Evolutionary conservation across 164 flowering plant species (phyloP), one percentile per base, ranked within the genome.

Genomic region (Taxillus chinensis): DNA sequence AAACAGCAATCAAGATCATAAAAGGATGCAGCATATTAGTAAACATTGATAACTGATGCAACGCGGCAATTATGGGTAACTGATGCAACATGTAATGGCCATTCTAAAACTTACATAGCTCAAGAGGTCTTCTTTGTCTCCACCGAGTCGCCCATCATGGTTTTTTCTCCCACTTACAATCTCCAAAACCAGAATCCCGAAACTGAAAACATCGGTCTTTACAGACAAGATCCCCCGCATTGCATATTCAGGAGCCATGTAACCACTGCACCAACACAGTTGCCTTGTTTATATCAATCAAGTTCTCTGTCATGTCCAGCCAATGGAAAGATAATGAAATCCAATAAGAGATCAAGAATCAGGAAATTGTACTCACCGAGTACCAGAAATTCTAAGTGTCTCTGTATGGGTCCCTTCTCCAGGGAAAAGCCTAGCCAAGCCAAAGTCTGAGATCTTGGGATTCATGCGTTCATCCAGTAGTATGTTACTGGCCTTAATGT

Each of bases 241-340:
- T 55, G 95, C 95, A 69, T 88, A 88, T 72, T 87, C 95, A 42
- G 95, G 97, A 54, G 95, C 88, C 86, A 90, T 87, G 65, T 90
- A 90, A 45, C 95, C 95, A 75, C 95, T 87, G 77, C 70, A 72
- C 16, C 17, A 72, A 41, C 52, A 60, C 56, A 62, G 48, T 3
- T 54, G 16, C 37, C 39, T 54, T 54, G 57, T 12, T 54, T 12
- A 27, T 27, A 7, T 54, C 57, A 5, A 54, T 37, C 10, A 27
- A 27, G 27, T 27, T 27, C 27, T 27, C 7, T 48, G 7, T 43
- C 46, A 43, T 43, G 1, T 27, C 27, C 27, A 27, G 27, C 27
- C 27, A 27, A 27, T 27, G 27, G 27, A 2, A 17, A n/a, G 17
- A 16, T 2, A 38, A 51, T 14, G 55, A 59, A 14, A 45, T 41